phyloP scores from a whole-genome alignment of 768 basidiomycete genomes.

The Auriculariales sp. region DNA sequence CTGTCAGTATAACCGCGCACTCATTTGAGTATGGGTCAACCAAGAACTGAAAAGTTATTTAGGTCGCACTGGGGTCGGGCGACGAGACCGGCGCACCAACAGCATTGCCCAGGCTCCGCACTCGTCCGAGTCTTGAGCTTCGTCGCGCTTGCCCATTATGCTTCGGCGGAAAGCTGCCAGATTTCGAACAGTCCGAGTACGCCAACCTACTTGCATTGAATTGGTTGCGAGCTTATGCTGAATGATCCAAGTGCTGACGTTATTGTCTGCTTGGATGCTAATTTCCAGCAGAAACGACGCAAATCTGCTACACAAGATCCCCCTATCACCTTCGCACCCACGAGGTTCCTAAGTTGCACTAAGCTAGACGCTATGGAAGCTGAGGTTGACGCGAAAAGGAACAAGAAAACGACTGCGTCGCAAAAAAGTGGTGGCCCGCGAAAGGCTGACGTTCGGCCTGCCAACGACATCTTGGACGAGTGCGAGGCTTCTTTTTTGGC shows the following conservation, averaged over 20 bases:
- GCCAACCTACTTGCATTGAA: neutral
- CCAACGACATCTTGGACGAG: conserved; percentile 9
- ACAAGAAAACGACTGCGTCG: neutral
- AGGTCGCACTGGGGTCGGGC: too few species aligned
- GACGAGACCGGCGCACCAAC: neutral
- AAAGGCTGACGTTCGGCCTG: conserved; percentile 12
- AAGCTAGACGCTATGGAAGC: conserved; percentile 12
- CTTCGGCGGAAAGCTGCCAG: neutral
- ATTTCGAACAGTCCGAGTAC: neutral
- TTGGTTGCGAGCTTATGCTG: neutral
- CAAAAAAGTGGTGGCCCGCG: neutral
- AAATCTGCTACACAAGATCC: conserved; percentile 9
- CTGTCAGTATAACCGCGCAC: too few species aligned
- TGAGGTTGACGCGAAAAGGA: conserved; percentile 9
- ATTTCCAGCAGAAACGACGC: conserved; percentile 19
- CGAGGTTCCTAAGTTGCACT: conserved; percentile 11
- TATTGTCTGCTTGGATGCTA: conserved; percentile 19
- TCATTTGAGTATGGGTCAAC: too few species aligned
- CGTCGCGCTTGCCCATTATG: neutral
- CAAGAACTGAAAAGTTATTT: too few species aligned
- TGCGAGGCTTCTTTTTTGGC: conserved; percentile 5
- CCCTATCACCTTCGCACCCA: conserved; percentile 9
- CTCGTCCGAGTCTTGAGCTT: too few species aligned
- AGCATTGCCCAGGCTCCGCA: neutral
- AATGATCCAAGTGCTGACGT: conserved; percentile 8